A percentile compares a stretch with the other conserved stretches of the same genome.
Evolutionary conservation across 1,284 basidiomycete genomes (phyloP).

Genomic region (Peniophora sp.): DNA sequence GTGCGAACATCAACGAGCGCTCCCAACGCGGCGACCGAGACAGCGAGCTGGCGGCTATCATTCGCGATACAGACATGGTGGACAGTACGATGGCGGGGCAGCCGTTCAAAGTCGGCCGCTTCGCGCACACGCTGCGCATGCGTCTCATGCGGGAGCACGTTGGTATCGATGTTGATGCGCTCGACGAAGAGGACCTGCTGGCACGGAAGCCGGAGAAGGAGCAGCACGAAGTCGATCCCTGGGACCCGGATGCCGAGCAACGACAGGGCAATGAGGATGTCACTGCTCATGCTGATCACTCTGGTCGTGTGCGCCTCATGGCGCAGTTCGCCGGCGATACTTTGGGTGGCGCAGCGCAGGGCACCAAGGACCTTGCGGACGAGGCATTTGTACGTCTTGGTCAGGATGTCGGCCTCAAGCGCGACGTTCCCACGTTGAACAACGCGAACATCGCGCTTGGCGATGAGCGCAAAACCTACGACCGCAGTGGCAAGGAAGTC

Average conservation of each 20-base stretch:
- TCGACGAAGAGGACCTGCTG: slow-evolving; percentile 75
- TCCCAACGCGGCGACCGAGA: slow-evolving; percentile 95
- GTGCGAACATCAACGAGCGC: slow-evolving; percentile 98
- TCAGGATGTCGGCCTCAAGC: slow-evolving; percentile 36
- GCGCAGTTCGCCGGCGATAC: slow-evolving; percentile 31
- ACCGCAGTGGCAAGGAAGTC: slow-evolving; percentile 41
- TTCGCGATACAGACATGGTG: slow-evolving; percentile 96
- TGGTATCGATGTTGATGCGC: slow-evolving; percentile 88
- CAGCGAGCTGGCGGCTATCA: slow-evolving; percentile 88
- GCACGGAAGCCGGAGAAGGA: slow-evolving; percentile 43
- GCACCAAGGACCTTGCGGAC: background rate
- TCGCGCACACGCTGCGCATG: slow-evolving; percentile 90
- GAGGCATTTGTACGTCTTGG: background rate
- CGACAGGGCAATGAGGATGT: slow-evolving; percentile 33
- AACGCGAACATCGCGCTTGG: slow-evolving; percentile 34
- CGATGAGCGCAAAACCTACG: slow-evolving; percentile 48
- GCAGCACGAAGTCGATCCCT: slow-evolving; percentile 51
- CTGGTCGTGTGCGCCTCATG: slow-evolving; percentile 19
- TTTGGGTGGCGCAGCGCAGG: slow-evolving; percentile 25
- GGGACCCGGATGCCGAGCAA: slow-evolving; percentile 82
- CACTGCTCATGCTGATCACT: slow-evolving; percentile 11
- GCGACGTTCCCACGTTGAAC: slow-evolving; percentile 24
- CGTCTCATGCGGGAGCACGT: slow-evolving; percentile 96
- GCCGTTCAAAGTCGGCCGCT: slow-evolving; percentile 93
- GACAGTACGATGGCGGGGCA: slow-evolving; percentile 89